Evolutionary conservation across 768 basidiomycete genomes (phyloP).

Genomic region (Dioszegia aurantiaca): DNA sequence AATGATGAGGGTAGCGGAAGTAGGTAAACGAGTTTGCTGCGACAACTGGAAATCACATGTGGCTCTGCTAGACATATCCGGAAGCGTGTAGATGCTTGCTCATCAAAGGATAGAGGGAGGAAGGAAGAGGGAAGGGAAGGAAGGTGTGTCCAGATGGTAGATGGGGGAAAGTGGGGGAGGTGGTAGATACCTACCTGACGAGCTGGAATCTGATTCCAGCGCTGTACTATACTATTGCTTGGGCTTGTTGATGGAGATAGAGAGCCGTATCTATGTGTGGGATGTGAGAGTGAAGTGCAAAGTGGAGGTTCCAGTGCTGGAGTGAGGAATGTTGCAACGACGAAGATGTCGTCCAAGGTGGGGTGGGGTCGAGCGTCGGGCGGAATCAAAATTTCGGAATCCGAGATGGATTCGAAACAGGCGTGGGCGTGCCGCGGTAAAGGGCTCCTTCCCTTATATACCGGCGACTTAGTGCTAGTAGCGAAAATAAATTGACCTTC

Average conservation of each 20-base stretch:
- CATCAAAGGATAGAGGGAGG: slow-evolving; percentile 9
- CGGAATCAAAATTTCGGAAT: slow-evolving; percentile 14
- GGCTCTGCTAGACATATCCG: no score
- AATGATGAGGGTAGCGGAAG: not conserved
- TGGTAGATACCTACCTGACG: not conserved
- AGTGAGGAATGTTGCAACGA: not conserved
- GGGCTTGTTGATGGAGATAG: no score
- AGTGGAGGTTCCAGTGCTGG: no score
- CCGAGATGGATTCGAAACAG: slow-evolving; percentile 1
- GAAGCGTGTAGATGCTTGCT: no score
- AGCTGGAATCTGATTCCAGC: not conserved
- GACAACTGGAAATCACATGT: no score
- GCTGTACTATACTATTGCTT: no score
- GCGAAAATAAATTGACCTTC: not conserved
- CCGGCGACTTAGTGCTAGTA: not conserved
- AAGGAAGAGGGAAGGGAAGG: slow-evolving; percentile 1
- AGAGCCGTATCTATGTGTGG: no score
- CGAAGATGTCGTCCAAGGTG: not conserved
- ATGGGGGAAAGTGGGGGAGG: not conserved
- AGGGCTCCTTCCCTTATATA: no score
- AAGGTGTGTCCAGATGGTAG: not conserved
- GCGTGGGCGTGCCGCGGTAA: no score
- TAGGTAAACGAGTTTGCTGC: no score
- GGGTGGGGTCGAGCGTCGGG: not conserved
- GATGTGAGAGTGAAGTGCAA: no score